Base-by-base conservation (phyloP, 2,329 filamentous ascomycete species). In the Cladophialophora yegresii region DNA sequence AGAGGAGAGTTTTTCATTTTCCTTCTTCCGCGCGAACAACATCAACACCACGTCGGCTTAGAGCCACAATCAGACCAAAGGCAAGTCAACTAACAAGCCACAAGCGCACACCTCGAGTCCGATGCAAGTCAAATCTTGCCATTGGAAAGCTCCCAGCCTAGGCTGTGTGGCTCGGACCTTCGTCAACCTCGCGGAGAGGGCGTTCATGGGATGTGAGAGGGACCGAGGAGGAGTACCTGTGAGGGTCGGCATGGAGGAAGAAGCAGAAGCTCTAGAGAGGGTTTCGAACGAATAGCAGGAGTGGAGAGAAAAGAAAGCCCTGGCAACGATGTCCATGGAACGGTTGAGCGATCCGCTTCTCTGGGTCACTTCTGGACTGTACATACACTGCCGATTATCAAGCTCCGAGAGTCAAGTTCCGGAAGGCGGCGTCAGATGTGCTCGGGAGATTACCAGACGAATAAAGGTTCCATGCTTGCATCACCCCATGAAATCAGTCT, bases 271-370 rank as follows among this genome's bases (percentile, higher is more conserved):
- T 9, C 4, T 16, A 13, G 43, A 33, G 30, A 50, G 12, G 51
- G 28, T 26, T 16, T 28, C 51, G 20, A 6, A 10, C 20, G 28
- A 23, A 9, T 22, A 36, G 49, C 28, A 50, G 54, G 30, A n/a
- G 9, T 7, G 23, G 16, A 12, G 16, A 58, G 45, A 40, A 26
- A 56, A 59, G 12, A 53, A 43, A 40, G 13, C 20, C 45, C 43
- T 40, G 56, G 32, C 62, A 64, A 64, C 45, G 62, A 64, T 64
- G 62, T 64, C 62, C 62, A 64, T 64, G 57, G 57, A 53, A 50
- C 43, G 45, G 28, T 40, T 22, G 47, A 59, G 47, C 30, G 32
- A 26, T 20, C 36, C 57, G 10, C 30, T 53, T 36, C 47, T 59
- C 16, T 43, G 13, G 28, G 23, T n/a, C 16, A 16, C 26, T 40